Conservation (phyloP, 23 red algal genomes). For the Cyanidiococcus yangmingshanensis region DNA sequence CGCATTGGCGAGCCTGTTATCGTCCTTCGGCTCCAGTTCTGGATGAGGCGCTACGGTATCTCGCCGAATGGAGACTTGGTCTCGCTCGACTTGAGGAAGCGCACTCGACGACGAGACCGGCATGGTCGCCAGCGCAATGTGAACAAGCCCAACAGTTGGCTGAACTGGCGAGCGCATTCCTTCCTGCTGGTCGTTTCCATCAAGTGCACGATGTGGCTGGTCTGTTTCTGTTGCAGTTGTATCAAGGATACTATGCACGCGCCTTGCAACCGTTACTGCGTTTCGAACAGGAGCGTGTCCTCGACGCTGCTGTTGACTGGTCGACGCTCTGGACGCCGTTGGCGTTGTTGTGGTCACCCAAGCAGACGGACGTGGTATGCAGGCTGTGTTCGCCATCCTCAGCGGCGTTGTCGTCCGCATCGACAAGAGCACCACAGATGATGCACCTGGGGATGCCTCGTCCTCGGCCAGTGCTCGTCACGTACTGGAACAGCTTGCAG, state of each 20-base stretch:
- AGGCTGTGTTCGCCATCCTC: too few relatives aligned
- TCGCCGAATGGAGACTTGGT: background rate
- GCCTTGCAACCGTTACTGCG: too few relatives aligned
- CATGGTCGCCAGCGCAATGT: background rate
- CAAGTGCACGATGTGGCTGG: background rate
- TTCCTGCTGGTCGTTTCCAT: background rate
- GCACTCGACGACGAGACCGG: background rate
- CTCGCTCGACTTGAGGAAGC: background rate
- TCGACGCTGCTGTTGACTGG: background rate
- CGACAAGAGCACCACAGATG: too few relatives aligned
- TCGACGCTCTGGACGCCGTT: background rate
- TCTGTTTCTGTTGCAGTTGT: background rate
- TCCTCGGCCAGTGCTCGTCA: too few relatives aligned
- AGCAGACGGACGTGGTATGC: too few relatives aligned
- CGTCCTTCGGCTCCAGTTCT: background rate
- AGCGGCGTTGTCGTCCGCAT: too few relatives aligned
- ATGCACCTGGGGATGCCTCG: too few relatives aligned
- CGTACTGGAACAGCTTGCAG: too few relatives aligned
- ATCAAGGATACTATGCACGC: background rate
- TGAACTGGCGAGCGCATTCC: background rate
- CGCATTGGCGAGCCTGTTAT: background rate
- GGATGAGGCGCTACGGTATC: background rate
- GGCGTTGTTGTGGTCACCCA: background rate
- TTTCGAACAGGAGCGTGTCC: too few relatives aligned
- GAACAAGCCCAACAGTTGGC: background rate